Conservation (phyloP, 148 eudicot genomes). For the Polygonum aviculare region DNA sequence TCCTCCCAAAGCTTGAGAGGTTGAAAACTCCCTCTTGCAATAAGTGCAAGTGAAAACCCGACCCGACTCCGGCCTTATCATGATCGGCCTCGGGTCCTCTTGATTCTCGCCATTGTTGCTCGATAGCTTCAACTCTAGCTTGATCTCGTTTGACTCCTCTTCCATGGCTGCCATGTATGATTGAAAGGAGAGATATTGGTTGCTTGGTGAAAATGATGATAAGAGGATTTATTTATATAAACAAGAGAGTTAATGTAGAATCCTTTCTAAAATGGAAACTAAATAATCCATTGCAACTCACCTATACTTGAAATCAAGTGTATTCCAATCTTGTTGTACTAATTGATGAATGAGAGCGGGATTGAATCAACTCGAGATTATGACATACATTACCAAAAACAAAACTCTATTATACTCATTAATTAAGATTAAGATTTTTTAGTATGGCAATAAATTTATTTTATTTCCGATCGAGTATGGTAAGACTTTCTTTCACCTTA, state of each 20-base stretch:
- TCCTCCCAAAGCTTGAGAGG: conserved; percentile 29
- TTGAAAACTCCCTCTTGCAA: conserved; percentile 26
- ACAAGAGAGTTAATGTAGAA: not conserved
- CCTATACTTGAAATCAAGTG: not conserved
- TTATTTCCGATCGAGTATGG: too few relatives aligned
- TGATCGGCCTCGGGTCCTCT: not conserved
- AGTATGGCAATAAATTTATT: too few relatives aligned
- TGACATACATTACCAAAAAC: too few relatives aligned
- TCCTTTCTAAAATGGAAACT: not conserved
- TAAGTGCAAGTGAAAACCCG: conserved; percentile 26
- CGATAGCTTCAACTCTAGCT: not conserved
- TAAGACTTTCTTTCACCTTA: too few relatives aligned
- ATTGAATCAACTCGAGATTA: too few relatives aligned
- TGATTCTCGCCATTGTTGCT: not conserved
- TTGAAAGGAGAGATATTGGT: too few relatives aligned
- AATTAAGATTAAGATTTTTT: too few relatives aligned
- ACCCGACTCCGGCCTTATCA: not conserved
- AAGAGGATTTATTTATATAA: too few relatives aligned
- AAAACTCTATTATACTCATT: too few relatives aligned
- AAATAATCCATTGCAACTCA: not conserved
- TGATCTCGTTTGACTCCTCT: not conserved
- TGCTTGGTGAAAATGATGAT: too few relatives aligned
- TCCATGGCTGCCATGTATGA: not conserved
- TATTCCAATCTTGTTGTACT: not conserved
- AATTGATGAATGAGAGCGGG: too few relatives aligned